These are phyloP conservation scores for Verruconis gallopava DNA, from an alignment of 2,329 filamentous ascomycete species.

Conservation along the genomic window DNA sequence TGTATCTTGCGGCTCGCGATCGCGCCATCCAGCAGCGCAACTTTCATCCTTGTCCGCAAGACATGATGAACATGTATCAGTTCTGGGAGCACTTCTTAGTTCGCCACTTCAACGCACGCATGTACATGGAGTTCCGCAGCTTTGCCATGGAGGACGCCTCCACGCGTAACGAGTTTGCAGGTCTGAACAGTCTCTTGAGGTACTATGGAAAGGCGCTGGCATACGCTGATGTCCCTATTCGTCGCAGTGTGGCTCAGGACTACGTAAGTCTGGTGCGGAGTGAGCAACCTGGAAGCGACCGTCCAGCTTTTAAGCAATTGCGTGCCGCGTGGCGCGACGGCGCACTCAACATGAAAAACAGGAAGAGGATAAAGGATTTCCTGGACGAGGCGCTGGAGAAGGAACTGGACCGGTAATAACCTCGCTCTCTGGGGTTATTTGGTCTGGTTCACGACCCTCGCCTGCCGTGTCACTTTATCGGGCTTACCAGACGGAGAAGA, in stretches of 20 bases:
- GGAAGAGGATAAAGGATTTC: slow-evolving; percentile 41
- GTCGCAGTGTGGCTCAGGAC: slow-evolving; percentile 40
- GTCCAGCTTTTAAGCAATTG: slow-evolving; percentile 38
- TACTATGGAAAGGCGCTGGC: slow-evolving; percentile 50
- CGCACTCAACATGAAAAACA: slow-evolving; percentile 41
- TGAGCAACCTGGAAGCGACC: slow-evolving; percentile 29
- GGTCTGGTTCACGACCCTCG: too few species aligned
- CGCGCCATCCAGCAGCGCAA: slow-evolving; percentile 38
- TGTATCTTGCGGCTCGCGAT: slow-evolving; percentile 34
- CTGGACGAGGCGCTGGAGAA: slow-evolving; percentile 38
- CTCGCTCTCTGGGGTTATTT: too few species aligned
- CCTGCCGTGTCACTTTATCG: too few species aligned
- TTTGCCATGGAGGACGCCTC: slow-evolving; percentile 52
- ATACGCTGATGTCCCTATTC: slow-evolving; percentile 35
- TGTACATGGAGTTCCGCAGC: slow-evolving; percentile 63
- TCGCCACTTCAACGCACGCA: slow-evolving; percentile 58
- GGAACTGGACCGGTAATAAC: slow-evolving; percentile 32
- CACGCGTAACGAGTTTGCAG: slow-evolving; percentile 38
- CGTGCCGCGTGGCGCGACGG: slow-evolving; percentile 41
- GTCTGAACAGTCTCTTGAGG: slow-evolving; percentile 49
- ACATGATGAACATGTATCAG: slow-evolving; percentile 56
- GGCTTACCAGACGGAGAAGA: too few species aligned
- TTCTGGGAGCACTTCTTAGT: slow-evolving; percentile 65
- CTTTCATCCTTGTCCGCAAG: slow-evolving; percentile 35
- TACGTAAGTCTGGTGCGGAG: slow-evolving; percentile 41